These are phyloP conservation scores for Truncatella angustata DNA, from an alignment of 2,329 filamentous ascomycete genomes.

Conservation along the genomic window DNA sequence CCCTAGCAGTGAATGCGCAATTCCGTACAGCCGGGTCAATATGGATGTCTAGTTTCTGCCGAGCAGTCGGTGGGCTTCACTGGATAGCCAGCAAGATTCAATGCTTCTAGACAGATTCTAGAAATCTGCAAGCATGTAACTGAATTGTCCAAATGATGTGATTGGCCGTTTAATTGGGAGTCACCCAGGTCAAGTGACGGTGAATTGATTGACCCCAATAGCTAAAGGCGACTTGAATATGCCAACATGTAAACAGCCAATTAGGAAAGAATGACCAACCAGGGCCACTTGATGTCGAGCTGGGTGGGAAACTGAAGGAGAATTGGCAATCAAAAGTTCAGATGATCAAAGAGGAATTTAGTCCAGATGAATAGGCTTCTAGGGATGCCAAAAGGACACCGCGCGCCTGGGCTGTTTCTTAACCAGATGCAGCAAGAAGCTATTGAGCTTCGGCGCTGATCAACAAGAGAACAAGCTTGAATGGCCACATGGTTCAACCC, in stretches of 20 bases:
- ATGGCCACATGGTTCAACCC: not conserved
- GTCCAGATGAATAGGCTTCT: too few relatives aligned
- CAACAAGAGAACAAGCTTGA: not conserved
- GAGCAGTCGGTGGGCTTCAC: not conserved
- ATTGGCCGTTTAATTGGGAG: too few relatives aligned
- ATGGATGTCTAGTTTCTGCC: not conserved
- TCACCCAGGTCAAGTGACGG: too few relatives aligned
- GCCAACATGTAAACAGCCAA: too few relatives aligned
- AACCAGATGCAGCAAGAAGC: not conserved
- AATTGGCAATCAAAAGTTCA: too few relatives aligned
- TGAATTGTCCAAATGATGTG: too few relatives aligned
- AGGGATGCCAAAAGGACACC: too few relatives aligned
- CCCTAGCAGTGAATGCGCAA: not conserved
- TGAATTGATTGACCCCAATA: too few relatives aligned
- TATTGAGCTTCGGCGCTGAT: not conserved
- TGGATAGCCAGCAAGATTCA: not conserved
- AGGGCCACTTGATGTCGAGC: not conserved
- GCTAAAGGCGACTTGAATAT: too few relatives aligned
- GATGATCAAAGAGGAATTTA: not conserved
- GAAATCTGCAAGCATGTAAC: not conserved
- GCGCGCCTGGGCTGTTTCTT: not conserved
- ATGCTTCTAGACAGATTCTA: not conserved
- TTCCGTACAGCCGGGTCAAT: conserved; percentile 4
- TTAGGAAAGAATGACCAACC: not conserved
- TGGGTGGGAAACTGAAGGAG: too few relatives aligned